These are phyloP conservation scores for Mycena epipterygia DNA, from an alignment of 768 basidiomycete species.

Conservation along the genomic window DNA sequence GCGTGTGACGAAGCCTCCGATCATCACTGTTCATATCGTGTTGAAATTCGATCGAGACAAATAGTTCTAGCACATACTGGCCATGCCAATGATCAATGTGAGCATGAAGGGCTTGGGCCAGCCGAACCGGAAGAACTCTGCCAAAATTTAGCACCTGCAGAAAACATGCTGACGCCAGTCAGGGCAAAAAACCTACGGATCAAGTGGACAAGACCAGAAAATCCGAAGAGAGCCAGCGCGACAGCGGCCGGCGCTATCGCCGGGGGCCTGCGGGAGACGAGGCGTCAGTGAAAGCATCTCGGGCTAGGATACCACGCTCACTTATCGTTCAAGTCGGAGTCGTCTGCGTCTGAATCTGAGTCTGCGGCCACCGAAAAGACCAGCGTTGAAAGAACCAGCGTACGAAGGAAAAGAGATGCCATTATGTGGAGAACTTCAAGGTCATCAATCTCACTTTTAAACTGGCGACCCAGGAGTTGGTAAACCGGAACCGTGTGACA, in stretches of 20 bases:
- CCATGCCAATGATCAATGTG: not conserved
- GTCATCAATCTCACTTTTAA: too few relatives aligned
- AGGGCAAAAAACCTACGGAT: not conserved
- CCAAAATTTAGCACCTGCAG: not conserved
- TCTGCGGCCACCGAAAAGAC: too few relatives aligned
- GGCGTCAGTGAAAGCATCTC: not conserved
- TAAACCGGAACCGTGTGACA: too few relatives aligned
- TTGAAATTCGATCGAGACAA: not conserved
- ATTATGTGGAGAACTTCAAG: too few relatives aligned
- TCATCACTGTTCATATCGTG: not conserved
- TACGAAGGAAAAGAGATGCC: too few relatives aligned
- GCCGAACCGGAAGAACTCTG: not conserved
- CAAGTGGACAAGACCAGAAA: not conserved
- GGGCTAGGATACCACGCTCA: too few relatives aligned
- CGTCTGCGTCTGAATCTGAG: too few relatives aligned
- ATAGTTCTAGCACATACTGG: not conserved
- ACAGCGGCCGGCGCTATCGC: not conserved
- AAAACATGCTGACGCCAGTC: not conserved
- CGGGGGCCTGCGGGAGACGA: not conserved
- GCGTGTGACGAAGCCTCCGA: not conserved
- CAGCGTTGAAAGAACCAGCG: too few relatives aligned
- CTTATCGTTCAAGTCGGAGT: too few relatives aligned
- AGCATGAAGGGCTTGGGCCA: not conserved
- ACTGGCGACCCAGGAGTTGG: too few relatives aligned
- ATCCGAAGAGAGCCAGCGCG: not conserved